phyloP scores from a whole-genome alignment of 345 rosid species.

The Zanthoxylum bungeanum region DNA sequence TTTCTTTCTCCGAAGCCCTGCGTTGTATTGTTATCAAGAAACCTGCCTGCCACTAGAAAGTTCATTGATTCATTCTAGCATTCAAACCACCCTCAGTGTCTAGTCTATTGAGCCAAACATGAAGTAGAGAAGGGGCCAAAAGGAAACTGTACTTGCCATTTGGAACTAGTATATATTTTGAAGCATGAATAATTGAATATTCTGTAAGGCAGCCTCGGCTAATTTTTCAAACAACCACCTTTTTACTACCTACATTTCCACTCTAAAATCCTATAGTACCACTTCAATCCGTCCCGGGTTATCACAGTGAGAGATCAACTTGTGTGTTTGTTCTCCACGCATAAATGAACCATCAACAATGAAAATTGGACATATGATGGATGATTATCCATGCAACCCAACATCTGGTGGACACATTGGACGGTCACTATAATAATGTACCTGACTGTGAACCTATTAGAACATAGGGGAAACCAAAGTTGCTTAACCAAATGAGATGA shows the following conservation, averaged over 20 bases:
- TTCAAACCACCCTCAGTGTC: background rate
- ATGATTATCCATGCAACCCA: background rate
- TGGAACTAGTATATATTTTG: background rate
- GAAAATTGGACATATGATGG: background rate
- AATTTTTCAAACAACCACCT: background rate
- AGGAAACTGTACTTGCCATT: background rate
- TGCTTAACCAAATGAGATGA: background rate
- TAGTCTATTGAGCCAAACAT: background rate
- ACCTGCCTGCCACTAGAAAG: background rate
- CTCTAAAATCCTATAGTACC: background rate
- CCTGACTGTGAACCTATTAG: background rate
- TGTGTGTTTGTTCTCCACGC: background rate
- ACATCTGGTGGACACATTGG: background rate
- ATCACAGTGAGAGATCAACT: background rate
- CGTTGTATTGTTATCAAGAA: background rate
- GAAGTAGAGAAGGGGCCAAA: background rate
- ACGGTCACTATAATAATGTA: background rate
- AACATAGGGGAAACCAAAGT: background rate
- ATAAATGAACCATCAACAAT: background rate
- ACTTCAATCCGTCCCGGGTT: background rate
- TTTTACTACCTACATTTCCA: background rate
- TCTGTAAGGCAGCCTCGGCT: background rate
- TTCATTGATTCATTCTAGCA: background rate
- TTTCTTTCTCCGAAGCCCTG: background rate
- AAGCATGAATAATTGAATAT: background rate